A percentile compares a stretch with the other conserved stretches of the same genome.
Evolutionary conservation across 306 rosid genomes (phyloP).

Genomic region (Inga leiocalycina): DNA sequence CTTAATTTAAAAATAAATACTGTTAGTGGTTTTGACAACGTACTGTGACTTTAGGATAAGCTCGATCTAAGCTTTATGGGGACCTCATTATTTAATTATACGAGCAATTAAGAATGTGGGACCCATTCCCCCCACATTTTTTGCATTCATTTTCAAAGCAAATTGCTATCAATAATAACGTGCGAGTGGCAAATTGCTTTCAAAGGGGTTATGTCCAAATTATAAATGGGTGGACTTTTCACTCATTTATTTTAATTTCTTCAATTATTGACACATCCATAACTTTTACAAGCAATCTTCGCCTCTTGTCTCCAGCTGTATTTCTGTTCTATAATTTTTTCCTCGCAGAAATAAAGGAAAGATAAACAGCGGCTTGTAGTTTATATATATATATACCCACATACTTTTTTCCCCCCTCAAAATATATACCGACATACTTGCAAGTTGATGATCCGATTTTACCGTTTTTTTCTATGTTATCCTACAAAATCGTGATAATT

Average conservation of each 20-base stretch:
- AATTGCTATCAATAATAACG: neutral
- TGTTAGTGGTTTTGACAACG: neutral
- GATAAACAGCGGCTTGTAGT: neutral
- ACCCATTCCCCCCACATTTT: neutral
- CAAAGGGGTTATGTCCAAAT: neutral
- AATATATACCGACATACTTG: too few species aligned
- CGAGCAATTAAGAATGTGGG: neutral
- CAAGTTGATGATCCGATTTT: too few species aligned
- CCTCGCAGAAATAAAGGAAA: neutral
- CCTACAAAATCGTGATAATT: too few species aligned
- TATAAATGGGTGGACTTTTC: neutral
- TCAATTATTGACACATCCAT: neutral
- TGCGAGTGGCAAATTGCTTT: neutral
- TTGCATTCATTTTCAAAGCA: neutral
- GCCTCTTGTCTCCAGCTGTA: neutral
- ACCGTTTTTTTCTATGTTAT: too few species aligned
- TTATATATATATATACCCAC: too few species aligned
- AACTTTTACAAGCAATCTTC: neutral
- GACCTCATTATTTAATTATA: neutral
- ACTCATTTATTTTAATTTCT: neutral
- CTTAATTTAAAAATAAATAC: neutral
- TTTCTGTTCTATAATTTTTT: neutral
- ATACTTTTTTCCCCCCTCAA: too few species aligned
- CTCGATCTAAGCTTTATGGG: neutral
- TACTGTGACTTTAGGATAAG: neutral